A percentile compares a stretch with the other conserved stretches of the same genome.
Evolutionary conservation across 129 eudicot species (phyloP).

Genomic region (Erigeron canadensis): DNA sequence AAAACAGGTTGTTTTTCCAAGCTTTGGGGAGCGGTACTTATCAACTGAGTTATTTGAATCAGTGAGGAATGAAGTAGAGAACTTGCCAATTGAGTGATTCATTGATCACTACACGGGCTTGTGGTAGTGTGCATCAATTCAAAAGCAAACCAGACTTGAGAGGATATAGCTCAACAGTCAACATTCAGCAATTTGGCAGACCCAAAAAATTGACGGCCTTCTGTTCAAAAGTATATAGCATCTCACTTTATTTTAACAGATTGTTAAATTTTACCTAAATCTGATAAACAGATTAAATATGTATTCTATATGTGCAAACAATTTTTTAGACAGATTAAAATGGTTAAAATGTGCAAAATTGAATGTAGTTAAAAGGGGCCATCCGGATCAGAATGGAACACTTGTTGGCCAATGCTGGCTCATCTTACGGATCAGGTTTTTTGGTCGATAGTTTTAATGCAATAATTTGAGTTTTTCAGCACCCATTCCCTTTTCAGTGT

Average conservation of each 20-base stretch:
- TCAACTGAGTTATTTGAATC: constrained; percentile 61
- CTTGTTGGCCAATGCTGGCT: neutral
- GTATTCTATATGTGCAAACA: neutral
- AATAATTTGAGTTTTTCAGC: neutral
- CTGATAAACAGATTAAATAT: neutral
- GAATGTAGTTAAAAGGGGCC: neutral
- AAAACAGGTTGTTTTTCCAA: constrained; percentile 53
- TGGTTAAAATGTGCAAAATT: neutral
- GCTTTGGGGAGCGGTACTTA: constrained; percentile 69
- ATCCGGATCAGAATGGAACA: neutral
- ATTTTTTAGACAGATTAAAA: neutral
- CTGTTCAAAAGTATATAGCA: no score
- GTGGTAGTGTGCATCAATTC: neutral
- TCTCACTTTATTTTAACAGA: neutral
- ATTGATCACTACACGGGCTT: neutral
- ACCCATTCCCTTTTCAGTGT: neutral
- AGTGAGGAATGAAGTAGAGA: constrained; percentile 52
- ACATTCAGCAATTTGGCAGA: neutral
- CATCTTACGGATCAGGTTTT: neutral
- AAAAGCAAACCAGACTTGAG: neutral
- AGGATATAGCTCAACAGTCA: neutral
- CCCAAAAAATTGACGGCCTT: neutral
- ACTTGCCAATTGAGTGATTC: constrained; percentile 38
- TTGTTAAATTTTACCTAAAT: neutral
- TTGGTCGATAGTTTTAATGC: neutral